These are phyloP conservation scores for Zanthoxylum bungeanum DNA, from an alignment of 345 rosid species.

Conservation along the genomic window DNA sequence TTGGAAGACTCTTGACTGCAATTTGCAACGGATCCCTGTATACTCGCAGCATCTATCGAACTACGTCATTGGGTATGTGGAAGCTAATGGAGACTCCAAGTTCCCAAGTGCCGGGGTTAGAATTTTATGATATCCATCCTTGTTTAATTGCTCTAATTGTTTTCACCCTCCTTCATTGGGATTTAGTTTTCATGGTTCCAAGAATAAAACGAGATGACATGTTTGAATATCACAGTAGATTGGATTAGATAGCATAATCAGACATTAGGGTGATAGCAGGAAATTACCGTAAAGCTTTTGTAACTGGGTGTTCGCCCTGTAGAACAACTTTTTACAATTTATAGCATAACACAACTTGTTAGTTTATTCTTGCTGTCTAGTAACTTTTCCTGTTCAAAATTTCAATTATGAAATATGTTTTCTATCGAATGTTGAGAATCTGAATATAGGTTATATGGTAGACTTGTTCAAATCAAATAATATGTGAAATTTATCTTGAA, in stretches of 20 bases:
- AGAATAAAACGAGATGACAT: no score
- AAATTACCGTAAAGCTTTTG: neutral
- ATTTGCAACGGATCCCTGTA: slow-evolving; percentile 31
- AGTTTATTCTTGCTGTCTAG: no score
- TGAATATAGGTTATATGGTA: no score
- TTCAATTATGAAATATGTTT: no score
- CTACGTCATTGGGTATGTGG: slow-evolving; percentile 36
- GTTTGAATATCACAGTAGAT: no score
- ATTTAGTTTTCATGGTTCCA: no score
- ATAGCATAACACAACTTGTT: no score
- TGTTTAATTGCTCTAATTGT: no score
- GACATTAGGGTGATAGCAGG: neutral
- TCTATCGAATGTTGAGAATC: no score
- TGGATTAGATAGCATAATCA: neutral
- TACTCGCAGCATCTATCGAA: slow-evolving; percentile 38
- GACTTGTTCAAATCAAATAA: neutral
- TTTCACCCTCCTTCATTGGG: no score
- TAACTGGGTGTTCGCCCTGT: neutral
- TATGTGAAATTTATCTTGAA: neutral
- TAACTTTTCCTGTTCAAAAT: no score
- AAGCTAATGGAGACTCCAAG: slow-evolving; percentile 25
- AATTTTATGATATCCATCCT: neutral
- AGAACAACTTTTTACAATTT: neutral
- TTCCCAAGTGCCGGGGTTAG: slow-evolving; percentile 17
- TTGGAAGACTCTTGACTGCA: slow-evolving; percentile 44